A percentile compares a stretch with the other conserved stretches of the same genome.
These are phyloP conservation scores for Saccharomyces hybrid DNA, from an alignment of 1,139 yeast species.

Conservation along the genomic window DNA sequence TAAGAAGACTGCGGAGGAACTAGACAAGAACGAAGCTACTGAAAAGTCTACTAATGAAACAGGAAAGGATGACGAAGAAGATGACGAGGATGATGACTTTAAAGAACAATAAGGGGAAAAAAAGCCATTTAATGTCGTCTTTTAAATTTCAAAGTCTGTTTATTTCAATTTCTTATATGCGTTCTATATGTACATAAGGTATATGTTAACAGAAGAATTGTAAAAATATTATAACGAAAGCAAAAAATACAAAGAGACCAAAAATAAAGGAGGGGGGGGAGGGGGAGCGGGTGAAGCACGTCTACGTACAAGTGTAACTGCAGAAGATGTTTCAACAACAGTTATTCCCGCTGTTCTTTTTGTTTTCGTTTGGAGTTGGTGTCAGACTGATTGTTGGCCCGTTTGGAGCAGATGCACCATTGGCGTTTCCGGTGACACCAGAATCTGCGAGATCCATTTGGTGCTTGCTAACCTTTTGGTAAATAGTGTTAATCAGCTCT, in stretches of 20 bases:
- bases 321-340: conserved; percentile 44
- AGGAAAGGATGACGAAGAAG: conserved; percentile 35
- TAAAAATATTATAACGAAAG: background rate
- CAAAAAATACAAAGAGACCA: background rate
- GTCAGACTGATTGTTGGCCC: conserved; percentile 93
- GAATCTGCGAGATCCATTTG: conserved; percentile 69
- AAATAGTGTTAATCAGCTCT: conserved; percentile 83
- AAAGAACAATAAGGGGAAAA: conserved; percentile 9
- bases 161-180: background rate
- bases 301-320: background rate
- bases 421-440: conserved; percentile 28
- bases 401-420: conserved; percentile 31
- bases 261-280: background rate
- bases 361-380: conserved; percentile 81
- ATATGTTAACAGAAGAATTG: background rate
- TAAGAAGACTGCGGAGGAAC: conserved; percentile 70
- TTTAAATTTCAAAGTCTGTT: background rate
- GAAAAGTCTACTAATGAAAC: conserved; percentile 14
- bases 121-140: background rate
- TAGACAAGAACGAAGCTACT: conserved; percentile 44
- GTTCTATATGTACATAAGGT: background rate
- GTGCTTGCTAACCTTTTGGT: conserved; percentile 84
- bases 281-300: background rate
- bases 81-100: conserved; percentile 24
- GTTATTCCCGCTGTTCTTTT: conserved; percentile 52